phyloP scores from a whole-genome alignment of 2,329 filamentous ascomycete species.

The Botrytis elliptica region DNA sequence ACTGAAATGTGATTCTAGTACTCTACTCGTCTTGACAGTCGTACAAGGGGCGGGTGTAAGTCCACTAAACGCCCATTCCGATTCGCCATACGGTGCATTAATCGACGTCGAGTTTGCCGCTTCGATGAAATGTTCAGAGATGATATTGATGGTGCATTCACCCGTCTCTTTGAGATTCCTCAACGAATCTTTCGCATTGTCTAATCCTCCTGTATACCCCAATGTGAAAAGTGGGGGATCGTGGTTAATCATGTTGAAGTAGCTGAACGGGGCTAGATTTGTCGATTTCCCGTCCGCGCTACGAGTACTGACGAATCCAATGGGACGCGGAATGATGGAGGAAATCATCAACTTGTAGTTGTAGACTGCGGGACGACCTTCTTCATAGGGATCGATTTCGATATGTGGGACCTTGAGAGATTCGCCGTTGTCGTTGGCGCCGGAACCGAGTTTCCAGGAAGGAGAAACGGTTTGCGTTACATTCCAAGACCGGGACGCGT shows the following conservation, averaged over 20 bases:
- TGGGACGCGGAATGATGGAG: conserved; percentile 77
- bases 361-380: conserved; percentile 62
- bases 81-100: conserved; percentile 72
- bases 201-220: conserved; percentile 48
- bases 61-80: conserved; percentile 78
- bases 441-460: conserved; percentile 63
- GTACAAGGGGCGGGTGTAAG: conserved; percentile 67
- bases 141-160: conserved; percentile 85
- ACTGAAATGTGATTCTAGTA: conserved; percentile 78
- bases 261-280: conserved; percentile 86
- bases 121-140: conserved; percentile 80
- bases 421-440: conserved; percentile 54
- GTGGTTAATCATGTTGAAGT: conserved; percentile 79
- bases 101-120: conserved; percentile 80
- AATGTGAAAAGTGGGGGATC: conserved; percentile 82
- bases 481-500: conserved; percentile 48
- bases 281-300: conserved; percentile 59
- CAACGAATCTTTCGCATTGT: conserved; percentile 72
- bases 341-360: conserved; percentile 95
- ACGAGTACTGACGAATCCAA: conserved; percentile 61
- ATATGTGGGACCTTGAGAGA: conserved; percentile 59
- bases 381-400: conserved; percentile 76
- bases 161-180: conserved; percentile 67
- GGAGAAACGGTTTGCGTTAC: conserved; percentile 65
- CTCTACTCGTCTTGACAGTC: conserved; percentile 68